phyloP scores from a whole-genome alignment of 495 filamentous ascomycete species.

The Saxophila tyrrhenica region DNA sequence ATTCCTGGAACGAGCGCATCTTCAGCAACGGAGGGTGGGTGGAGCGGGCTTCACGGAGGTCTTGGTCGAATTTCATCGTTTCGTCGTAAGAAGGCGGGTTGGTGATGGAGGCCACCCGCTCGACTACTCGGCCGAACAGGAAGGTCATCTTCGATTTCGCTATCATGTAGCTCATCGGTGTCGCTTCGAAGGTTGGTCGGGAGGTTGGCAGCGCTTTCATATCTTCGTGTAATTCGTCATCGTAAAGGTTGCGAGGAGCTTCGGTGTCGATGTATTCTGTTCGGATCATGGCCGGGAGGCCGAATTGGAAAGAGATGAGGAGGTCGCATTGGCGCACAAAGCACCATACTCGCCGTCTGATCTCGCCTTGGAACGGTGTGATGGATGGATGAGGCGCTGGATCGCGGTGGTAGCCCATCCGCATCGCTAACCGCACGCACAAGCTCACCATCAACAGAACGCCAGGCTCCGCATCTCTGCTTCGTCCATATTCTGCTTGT shows the following conservation, averaged over 20 bases:
- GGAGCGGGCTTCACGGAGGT: conserved; percentile 55
- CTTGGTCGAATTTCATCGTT: conserved; percentile 61
- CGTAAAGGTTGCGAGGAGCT: conserved; percentile 78
- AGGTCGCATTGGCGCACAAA: conserved; percentile 72
- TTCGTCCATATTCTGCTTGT: conserved; percentile 66
- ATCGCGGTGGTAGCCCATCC: conserved; percentile 94
- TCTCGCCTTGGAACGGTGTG: conserved; percentile 79
- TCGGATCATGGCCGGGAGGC: conserved; percentile 81
- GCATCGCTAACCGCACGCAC: conserved; percentile 74
- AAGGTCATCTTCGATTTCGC: conserved; percentile 57
- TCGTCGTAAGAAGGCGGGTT: conserved; percentile 60
- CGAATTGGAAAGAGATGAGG: conserved; percentile 82
- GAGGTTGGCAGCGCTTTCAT: conserved; percentile 65
- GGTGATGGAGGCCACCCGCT: conserved; percentile 37
- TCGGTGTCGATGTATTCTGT: conserved; percentile 72
- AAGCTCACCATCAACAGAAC: conserved; percentile 74
- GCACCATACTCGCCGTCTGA: conserved; percentile 81
- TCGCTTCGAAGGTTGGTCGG: conserved; percentile 63
- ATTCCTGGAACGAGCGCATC: conserved; percentile 58
- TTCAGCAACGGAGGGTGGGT: conserved; percentile 59
- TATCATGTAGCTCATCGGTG: conserved; percentile 82
- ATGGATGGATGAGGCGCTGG: conserved; percentile 72
- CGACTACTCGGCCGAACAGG: conserved; percentile 49
- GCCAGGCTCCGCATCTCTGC: conserved; percentile 67
- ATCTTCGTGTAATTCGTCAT: conserved; percentile 82